phyloP scores from a whole-genome alignment of 2,329 filamentous ascomycete genomes.

The Ophiostoma pallidulum region DNA sequence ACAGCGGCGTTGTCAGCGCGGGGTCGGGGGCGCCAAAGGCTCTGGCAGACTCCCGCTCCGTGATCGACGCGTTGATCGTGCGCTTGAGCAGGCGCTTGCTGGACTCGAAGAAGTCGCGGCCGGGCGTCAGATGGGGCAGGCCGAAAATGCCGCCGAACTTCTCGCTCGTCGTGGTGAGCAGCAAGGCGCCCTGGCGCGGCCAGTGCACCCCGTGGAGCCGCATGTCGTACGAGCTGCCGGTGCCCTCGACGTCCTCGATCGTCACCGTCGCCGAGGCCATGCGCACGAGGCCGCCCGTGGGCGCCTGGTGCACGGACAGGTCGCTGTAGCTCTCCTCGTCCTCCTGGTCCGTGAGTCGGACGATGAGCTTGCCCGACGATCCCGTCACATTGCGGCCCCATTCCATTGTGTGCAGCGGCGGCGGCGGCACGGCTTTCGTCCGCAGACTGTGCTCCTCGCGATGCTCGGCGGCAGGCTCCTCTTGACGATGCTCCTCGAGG shows the following conservation, averaged over 20 bases:
- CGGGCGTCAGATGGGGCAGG: constrained; percentile 69
- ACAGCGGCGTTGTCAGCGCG: constrained; percentile 49
- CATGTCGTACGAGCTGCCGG: constrained; percentile 70
- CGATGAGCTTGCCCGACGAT: constrained; percentile 53
- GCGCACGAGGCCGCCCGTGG: constrained; percentile 48
- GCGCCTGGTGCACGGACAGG: constrained; percentile 21
- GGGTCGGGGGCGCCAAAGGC: constrained; percentile 52
- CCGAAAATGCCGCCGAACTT: constrained; percentile 91
- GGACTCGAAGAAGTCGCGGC: constrained; percentile 45
- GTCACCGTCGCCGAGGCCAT: constrained; percentile 61
- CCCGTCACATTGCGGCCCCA: constrained; percentile 81
- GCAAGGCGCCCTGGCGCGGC: constrained; percentile 64
- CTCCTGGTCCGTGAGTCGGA: constrained; percentile 54
- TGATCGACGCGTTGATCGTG: constrained; percentile 59
- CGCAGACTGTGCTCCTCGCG: background rate
- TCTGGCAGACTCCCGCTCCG: constrained; percentile 49
- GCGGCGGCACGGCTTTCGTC: background rate
- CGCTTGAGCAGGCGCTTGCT: constrained; percentile 59
- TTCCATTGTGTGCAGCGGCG: constrained; percentile 26
- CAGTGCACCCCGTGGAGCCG: constrained; percentile 79
- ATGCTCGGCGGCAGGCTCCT: background rate
- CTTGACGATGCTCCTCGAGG: no score
- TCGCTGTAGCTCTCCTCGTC: constrained; percentile 33
- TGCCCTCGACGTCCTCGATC: constrained; percentile 60
- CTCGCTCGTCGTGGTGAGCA: constrained; percentile 84